Percentiles rank a stretch among this genome's conserved stretches.
These are phyloP conservation scores for Speleostelium caveatum DNA, from an alignment of 78 protist species.

Conservation along the genomic window DNA sequence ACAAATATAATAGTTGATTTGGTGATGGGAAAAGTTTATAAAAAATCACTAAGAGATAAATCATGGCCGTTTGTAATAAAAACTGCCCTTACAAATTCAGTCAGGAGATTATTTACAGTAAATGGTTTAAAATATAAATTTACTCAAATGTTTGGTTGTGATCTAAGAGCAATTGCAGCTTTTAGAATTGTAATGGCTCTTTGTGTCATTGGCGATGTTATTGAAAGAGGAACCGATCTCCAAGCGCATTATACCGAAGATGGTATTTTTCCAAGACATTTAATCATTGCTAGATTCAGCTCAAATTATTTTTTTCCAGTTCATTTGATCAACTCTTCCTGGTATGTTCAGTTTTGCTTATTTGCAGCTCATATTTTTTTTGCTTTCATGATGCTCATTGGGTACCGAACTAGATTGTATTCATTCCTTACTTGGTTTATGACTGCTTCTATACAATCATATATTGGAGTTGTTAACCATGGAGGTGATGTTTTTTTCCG, in stretches of 20 bases:
- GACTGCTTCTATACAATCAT: slow-evolving; percentile 53
- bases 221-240: slow-evolving; percentile 38
- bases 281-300: slow-evolving; percentile 6
- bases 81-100: too few relatives aligned
- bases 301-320: slow-evolving; percentile 17
- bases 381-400: slow-evolving; percentile 56
- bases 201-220: slow-evolving; percentile 69
- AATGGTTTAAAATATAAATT: neutral
- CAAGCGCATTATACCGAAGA: slow-evolving; percentile 38
- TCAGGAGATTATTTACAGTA: too few relatives aligned
- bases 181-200: slow-evolving; percentile 42
- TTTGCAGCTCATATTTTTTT: slow-evolving; percentile 17
- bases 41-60: too few relatives aligned
- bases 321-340: slow-evolving; percentile 32
- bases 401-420: slow-evolving; percentile 49
- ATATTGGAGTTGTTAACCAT: slow-evolving; percentile 46
- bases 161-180: slow-evolving; percentile 34
- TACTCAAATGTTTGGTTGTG: slow-evolving; percentile 29
- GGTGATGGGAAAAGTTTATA: too few relatives aligned
- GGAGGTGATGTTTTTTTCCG: slow-evolving; percentile 80
- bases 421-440: slow-evolving; percentile 50
- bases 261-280: slow-evolving; percentile 36
- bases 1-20: too few relatives aligned
- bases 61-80: too few relatives aligned
- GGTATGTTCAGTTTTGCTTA: neutral